Percentiles rank a stretch among this genome's conserved stretches.
phyloP scores from a whole-genome alignment of 768 basidiomycete species.

The Clitopilus passeckerianus region DNA sequence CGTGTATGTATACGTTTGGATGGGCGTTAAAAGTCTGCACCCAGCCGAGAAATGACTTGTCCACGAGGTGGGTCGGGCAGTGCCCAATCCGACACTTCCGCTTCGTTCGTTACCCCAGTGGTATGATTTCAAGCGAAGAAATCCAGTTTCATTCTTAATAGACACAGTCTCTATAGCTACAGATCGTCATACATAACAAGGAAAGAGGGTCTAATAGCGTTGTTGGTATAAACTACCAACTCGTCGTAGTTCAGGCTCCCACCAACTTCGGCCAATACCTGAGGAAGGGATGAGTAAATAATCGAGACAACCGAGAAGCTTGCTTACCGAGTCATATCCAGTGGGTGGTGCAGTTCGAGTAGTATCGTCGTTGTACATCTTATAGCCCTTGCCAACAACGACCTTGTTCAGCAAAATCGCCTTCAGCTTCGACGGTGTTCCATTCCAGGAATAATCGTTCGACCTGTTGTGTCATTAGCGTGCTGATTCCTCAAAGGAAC shows the following conservation, averaged over 20 bases:
- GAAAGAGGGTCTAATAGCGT: slow-evolving; percentile 69
- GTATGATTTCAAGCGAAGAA: no score
- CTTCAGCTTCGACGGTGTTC: slow-evolving; percentile 48
- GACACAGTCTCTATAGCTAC: not conserved
- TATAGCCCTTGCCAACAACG: slow-evolving; percentile 67
- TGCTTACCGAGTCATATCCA: slow-evolving; percentile 58
- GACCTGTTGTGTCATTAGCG: slow-evolving; percentile 29
- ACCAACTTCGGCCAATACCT: slow-evolving; percentile 68
- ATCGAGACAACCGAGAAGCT: not conserved
- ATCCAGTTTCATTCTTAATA: no score
- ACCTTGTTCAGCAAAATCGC: slow-evolving; percentile 72
- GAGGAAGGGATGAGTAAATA: slow-evolving; percentile 2
- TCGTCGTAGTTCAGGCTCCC: slow-evolving; percentile 69
- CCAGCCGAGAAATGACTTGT: no score
- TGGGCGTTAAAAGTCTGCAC: no score
- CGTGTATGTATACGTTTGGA: no score
- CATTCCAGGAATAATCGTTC: slow-evolving; percentile 65
- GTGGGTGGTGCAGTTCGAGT: slow-evolving; percentile 50
- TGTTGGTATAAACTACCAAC: slow-evolving; percentile 63
- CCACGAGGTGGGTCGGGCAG: no score
- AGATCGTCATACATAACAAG: slow-evolving; percentile 57
- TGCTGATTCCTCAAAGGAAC: not conserved
- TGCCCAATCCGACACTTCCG: no score
- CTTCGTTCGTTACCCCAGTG: no score
- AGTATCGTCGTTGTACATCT: slow-evolving; percentile 55